These are phyloP conservation scores for Botrytis tulipae DNA, from an alignment of 2,329 filamentous ascomycete genomes.

Conservation along the genomic window DNA sequence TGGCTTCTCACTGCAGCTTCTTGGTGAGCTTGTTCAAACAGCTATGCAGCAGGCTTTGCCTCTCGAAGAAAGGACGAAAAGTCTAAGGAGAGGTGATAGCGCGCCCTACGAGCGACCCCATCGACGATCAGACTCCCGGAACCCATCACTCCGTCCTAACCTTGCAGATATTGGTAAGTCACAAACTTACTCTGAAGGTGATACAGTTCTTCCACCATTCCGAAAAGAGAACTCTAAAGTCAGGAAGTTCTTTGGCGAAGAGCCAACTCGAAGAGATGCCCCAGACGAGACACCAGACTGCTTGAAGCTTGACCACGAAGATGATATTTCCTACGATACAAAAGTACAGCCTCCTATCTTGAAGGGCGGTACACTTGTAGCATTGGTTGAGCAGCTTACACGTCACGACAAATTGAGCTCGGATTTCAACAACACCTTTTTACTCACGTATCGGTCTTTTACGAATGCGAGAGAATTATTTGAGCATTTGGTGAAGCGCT, in stretches of 20 bases:
- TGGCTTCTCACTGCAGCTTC: conserved; percentile 79
- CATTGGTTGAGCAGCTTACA: conserved; percentile 90
- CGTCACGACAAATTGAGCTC: conserved; percentile 94
- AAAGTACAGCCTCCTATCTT: conserved; percentile 75
- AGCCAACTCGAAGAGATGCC: conserved; percentile 43
- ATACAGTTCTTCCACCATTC: conserved; percentile 50
- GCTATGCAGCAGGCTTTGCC: conserved; percentile 45
- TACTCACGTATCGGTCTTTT: conserved; percentile 94
- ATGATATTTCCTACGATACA: conserved; percentile 84
- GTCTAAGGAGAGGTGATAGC: conserved; percentile 56
- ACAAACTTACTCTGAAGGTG: conserved; percentile 61
- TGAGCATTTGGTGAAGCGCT: conserved; percentile 86
- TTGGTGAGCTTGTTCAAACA: conserved; percentile 75
- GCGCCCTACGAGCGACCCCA: conserved; percentile 57
- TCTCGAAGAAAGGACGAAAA: conserved; percentile 44
- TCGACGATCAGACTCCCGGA: conserved; percentile 55
- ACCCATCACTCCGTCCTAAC: conserved; percentile 31
- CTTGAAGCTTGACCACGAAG: conserved; percentile 80
- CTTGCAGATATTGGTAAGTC: conserved; percentile 41
- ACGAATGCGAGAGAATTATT: conserved; percentile 88
- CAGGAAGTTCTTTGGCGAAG: conserved; percentile 65
- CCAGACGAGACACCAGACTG: conserved; percentile 81
- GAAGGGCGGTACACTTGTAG: conserved; percentile 84
- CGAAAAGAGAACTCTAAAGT: conserved; percentile 63
- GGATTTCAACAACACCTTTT: conserved; percentile 95